These are phyloP conservation scores for Pharus latifolius DNA, from an alignment of 176 grass and related monocot species.

Conservation along the genomic window DNA sequence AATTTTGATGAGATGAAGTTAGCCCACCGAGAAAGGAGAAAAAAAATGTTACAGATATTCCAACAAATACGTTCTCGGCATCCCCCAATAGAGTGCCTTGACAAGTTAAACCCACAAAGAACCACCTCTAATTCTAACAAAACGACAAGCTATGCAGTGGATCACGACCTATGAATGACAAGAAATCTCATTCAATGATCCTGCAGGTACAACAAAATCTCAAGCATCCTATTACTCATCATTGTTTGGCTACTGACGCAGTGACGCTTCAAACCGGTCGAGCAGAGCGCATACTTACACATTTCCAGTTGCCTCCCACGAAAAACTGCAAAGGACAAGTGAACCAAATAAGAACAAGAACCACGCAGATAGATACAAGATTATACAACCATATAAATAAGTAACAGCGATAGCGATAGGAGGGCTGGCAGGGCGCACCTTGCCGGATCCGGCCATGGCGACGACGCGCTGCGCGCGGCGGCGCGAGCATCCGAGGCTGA, in stretches of 20 bases:
- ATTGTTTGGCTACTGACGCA: neutral
- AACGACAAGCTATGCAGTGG: neutral
- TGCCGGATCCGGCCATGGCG: slow-evolving; percentile 97
- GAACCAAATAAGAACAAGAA: neutral
- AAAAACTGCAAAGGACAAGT: slow-evolving; percentile 64
- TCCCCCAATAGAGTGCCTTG: neutral
- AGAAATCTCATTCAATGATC: slow-evolving; percentile 5
- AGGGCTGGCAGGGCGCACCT: slow-evolving; percentile 29
- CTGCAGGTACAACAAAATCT: neutral
- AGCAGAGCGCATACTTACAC: slow-evolving; percentile 52
- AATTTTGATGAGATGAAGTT: no score
- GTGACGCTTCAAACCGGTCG: neutral
- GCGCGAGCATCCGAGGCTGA: slow-evolving; percentile 38
- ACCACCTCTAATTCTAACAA: neutral
- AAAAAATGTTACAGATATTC: neutral
- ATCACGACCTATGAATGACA: slow-evolving; percentile 3
- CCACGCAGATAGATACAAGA: neutral
- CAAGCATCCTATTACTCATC: neutral
- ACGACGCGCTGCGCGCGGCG: slow-evolving; percentile 56
- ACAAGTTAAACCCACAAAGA: neutral
- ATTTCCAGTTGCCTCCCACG: slow-evolving; percentile 99
- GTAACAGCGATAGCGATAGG: neutral
- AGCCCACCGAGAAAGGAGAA: neutral
- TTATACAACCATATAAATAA: neutral
- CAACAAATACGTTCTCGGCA: neutral